Evolutionary conservation across 352 stramenopile genomes (phyloP).

Genomic region (Globisporangium carolinianum): DNA sequence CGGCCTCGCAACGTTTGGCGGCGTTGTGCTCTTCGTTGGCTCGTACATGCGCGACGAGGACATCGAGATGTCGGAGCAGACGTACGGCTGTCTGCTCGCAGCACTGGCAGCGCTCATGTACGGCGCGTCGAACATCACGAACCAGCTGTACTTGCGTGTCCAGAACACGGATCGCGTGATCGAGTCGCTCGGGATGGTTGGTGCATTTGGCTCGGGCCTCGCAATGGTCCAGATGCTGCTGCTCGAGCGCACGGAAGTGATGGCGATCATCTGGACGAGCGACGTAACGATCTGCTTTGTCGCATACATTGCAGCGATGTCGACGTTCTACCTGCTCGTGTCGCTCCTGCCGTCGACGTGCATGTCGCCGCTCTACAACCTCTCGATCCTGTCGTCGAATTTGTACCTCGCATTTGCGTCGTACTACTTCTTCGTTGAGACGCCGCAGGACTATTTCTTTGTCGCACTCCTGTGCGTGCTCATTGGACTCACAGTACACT

Average conservation of each 20-base stretch:
- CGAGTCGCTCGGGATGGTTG: conserved; percentile 28
- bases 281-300: conserved; percentile 20
- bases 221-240: conserved; percentile 22
- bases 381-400: conserved; percentile 28
- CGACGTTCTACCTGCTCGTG: conserved; percentile 34
- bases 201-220: conserved; percentile 19
- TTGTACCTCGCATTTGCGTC: conserved; percentile 29
- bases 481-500: conserved; percentile 25
- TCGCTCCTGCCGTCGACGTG: conserved; percentile 22
- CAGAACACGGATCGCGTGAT: conserved; percentile 16
- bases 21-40: conserved; percentile 21
- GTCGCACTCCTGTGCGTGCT: conserved; percentile 22
- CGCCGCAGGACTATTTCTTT: conserved; percentile 9
- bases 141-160: conserved; percentile 28
- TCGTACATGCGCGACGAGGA: conserved; percentile 14
- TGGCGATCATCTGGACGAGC: conserved; percentile 19
- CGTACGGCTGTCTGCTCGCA: conserved; percentile 26
- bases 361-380: conserved; percentile 27
- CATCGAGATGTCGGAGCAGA: conserved; percentile 15
- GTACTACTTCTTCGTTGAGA: conserved; percentile 22
- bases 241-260: conserved; percentile 18
- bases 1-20: conserved; percentile 12
- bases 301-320: conserved; percentile 26
- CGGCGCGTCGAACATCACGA: conserved; percentile 28
- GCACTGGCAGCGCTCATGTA: conserved; percentile 28